A percentile compares a stretch with the other conserved stretches of the same genome.
phyloP scores from a whole-genome alignment of 345 rosid genomes.

The Brassica cretica region DNA sequence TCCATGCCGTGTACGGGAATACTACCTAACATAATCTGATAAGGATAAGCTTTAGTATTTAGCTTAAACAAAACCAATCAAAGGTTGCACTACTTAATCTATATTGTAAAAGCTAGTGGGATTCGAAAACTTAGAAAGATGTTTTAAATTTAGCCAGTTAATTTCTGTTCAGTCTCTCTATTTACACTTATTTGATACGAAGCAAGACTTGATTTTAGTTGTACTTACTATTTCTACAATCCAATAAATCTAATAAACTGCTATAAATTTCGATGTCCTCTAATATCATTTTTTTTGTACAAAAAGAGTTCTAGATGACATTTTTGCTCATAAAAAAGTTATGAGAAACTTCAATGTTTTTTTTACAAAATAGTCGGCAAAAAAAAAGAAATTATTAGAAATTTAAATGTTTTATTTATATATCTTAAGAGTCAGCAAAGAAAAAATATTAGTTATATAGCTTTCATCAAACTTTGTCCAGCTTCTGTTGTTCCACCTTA shows the following conservation, averaged over 20 bases:
- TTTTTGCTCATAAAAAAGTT: background rate
- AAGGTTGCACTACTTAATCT: background rate
- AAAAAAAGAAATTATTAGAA: background rate
- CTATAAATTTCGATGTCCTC: background rate
- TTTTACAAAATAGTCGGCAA: background rate
- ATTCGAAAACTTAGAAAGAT: background rate
- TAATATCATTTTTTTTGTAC: background rate
- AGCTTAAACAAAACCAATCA: background rate
- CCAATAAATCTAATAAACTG: background rate
- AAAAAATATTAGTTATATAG: no score
- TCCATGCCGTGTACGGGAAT: constrained; percentile 23
- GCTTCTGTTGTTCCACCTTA: constrained; percentile 35
- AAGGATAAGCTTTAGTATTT: constrained; percentile 7
- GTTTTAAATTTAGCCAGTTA: background rate
- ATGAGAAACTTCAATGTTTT: background rate
- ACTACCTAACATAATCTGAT: constrained; percentile 1
- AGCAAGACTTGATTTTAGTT: background rate
- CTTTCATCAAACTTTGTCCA: constrained; percentile 22
- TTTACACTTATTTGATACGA: constrained; percentile 2
- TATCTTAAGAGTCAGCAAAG: background rate
- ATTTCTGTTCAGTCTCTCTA: background rate
- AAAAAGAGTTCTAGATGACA: background rate
- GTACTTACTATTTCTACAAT: background rate
- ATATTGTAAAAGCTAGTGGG: background rate
- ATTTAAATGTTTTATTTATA: background rate